Percentiles rank a stretch among this genome's conserved stretches.
These are phyloP conservation scores for Starmerella scarabaei DNA, from an alignment of 805 yeast genomes.

Conservation along the genomic window DNA sequence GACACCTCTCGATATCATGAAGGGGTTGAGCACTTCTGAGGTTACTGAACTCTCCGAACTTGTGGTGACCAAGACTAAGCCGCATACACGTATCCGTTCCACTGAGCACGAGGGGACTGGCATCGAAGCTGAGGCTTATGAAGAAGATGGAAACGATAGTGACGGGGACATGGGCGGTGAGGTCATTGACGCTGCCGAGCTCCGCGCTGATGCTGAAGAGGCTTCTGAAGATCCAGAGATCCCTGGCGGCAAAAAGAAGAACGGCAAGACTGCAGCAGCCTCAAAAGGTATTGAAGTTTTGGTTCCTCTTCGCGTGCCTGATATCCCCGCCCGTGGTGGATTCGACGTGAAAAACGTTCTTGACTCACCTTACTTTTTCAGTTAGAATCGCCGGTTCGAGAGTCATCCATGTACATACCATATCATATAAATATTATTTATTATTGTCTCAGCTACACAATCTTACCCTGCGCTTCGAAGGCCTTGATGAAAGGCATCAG, in stretches of 20 bases:
- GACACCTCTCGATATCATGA: constrained; percentile 53
- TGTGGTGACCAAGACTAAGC: constrained; percentile 10
- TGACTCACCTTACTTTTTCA: constrained; percentile 70
- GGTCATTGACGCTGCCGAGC: constrained; percentile 12
- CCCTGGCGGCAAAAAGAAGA: constrained; percentile 17
- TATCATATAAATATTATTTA: neutral
- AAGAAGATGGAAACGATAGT: constrained; percentile 8
- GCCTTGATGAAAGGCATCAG: constrained; percentile 60
- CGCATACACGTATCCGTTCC: constrained; percentile 11
- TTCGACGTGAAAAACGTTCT: constrained; percentile 65
- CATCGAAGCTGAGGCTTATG: constrained; percentile 17
- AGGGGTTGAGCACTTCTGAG: constrained; percentile 20
- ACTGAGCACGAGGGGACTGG: constrained; percentile 28
- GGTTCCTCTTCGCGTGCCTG: constrained; percentile 59
- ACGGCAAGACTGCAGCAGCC: neutral
- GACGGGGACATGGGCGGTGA: neutral
- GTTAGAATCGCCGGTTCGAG: constrained; percentile 21
- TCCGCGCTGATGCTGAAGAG: constrained; percentile 24
- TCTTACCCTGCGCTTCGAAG: constrained; percentile 78
- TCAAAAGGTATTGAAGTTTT: constrained; percentile 34
- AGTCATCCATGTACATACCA: constrained; percentile 2
- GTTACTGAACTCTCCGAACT: constrained; percentile 26
- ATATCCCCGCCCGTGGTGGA: constrained; percentile 65
- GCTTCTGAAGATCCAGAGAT: constrained; percentile 23
- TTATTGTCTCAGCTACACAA: constrained; percentile 27